Conservation (phyloP, 768 basidiomycete species). For the Ramaria sp. region DNA sequence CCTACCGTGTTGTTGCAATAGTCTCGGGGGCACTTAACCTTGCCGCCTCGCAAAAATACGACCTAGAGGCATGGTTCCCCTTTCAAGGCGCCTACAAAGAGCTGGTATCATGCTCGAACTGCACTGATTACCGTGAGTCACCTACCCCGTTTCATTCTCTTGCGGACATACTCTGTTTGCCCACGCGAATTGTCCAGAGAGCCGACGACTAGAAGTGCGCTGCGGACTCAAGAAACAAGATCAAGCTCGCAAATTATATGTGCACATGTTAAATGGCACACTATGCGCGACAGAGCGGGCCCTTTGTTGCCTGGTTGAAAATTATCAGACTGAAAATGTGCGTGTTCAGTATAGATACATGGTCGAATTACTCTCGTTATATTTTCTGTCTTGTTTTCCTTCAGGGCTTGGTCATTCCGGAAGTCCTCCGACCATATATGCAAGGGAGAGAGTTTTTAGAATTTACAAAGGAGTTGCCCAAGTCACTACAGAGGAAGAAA, state of each 20-base stretch:
- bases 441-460: slow-evolving; percentile 86
- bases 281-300: slow-evolving; percentile 96
- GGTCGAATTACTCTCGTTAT: neutral
- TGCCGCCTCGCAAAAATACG: slow-evolving; percentile 94
- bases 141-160: neutral
- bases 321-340: slow-evolving; percentile 93
- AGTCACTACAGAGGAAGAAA: slow-evolving; percentile 66
- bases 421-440: slow-evolving; percentile 90
- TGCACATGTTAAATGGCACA: slow-evolving; percentile 99
- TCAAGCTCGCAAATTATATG: slow-evolving; percentile 85
- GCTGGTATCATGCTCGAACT: slow-evolving; percentile 95
- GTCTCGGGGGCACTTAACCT: slow-evolving; percentile 95
- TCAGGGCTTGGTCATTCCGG: slow-evolving; percentile 84
- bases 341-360: slow-evolving; percentile 17
- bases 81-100: slow-evolving; percentile 96
- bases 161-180: neutral
- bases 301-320: slow-evolving; percentile 95
- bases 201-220: slow-evolving; percentile 83
- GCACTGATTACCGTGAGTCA: slow-evolving; percentile 94
- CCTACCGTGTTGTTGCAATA: slow-evolving; percentile 89
- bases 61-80: slow-evolving; percentile 99
- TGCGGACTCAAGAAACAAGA: slow-evolving; percentile 89
- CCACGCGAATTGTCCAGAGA: slow-evolving; percentile 45
- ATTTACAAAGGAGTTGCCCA: slow-evolving; percentile 74
- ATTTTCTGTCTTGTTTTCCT: slow-evolving; percentile 2